Base-by-base conservation (phyloP, 345 rosid genomes). In the Salix dunnii region DNA sequence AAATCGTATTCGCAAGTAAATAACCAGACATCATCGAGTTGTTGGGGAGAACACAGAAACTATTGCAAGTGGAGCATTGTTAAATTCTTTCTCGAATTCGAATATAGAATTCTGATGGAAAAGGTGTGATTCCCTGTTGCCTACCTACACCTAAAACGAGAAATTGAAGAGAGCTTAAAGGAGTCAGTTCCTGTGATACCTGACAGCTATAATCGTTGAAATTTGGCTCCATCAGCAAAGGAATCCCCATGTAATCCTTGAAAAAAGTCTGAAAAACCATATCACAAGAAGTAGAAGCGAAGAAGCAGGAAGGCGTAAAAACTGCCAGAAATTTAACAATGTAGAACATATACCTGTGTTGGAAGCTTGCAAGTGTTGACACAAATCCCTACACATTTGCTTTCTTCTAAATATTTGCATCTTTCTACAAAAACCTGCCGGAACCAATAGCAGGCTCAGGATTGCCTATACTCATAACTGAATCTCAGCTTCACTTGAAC, bases 401-500 rank as follows among this genome's bases (percentile, higher is more conserved):
- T 94, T 84, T 94, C 97, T 81, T 94, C 99, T 20, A 94, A 79
- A 79, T 92, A 94, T 83, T 88, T 85, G 85, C 99, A 94, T 91
- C 85, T 91, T 82, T 92, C 96, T 27, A 94, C 97, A 36, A 88
- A 89, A 81, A 95, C 96, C 99, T 92, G 77, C 81, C 53, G 36
- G 10, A 63, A 68, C 62, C 25, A 16, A 1, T 46, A 46, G 51
- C 6, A 12, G 51, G 17, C 18, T 46, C 51, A 46, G 51, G 51
- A 46, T 46, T 46, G 51, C 51, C 51, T 14, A 46, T 46, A 46
- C 14, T 46, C 51, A 14, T 46, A 0, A 16, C 18, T 13, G 51
- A 46, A 46, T 46, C 14, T 46, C 18, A 14, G 6, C 18, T 12
- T 46, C 51, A 46, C 51, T 46, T 46, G 18, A 46, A 12, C 18